Evolutionary conservation across 2,329 filamentous ascomycete genomes (phyloP).

Genomic region (Pseudogymnoascus sp.): DNA sequence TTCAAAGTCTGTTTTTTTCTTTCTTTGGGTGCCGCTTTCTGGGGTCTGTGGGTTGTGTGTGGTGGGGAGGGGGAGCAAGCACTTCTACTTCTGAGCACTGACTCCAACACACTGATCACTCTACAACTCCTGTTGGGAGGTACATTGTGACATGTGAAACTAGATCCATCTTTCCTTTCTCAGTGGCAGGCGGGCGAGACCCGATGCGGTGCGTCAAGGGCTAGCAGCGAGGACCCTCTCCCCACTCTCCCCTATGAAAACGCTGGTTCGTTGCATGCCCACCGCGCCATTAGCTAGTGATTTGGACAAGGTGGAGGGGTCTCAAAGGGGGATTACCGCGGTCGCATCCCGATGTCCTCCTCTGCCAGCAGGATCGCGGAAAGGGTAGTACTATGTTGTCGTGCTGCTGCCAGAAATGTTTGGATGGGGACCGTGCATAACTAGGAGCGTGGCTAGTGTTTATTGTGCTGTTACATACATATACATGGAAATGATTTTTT

Average conservation of each 20-base stretch:
- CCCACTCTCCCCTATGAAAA: background rate
- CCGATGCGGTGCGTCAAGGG: constrained; percentile 1
- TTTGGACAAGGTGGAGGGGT: background rate
- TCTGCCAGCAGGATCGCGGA: background rate
- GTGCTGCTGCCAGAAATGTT: background rate
- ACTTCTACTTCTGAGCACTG: background rate
- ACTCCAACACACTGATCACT: constrained; percentile 3
- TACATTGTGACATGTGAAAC: constrained; percentile 2
- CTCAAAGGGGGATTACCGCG: background rate
- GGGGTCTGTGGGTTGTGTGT: background rate
- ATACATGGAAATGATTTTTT: background rate
- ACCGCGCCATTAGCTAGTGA: background rate
- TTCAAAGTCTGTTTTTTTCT: background rate
- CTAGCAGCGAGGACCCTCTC: background rate
- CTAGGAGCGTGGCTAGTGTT: background rate
- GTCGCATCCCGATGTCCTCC: background rate
- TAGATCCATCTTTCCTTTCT: background rate
- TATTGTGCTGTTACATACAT: background rate
- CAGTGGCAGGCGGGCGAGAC: constrained; percentile 1
- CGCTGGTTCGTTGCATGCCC: background rate
- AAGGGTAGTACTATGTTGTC: background rate
- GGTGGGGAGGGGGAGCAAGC: background rate
- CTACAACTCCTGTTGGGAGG: background rate
- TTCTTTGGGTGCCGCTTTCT: background rate
- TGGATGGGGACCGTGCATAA: background rate